Base-by-base conservation (phyloP, 257 asterid genomes). In the Lycium barbarum region DNA sequence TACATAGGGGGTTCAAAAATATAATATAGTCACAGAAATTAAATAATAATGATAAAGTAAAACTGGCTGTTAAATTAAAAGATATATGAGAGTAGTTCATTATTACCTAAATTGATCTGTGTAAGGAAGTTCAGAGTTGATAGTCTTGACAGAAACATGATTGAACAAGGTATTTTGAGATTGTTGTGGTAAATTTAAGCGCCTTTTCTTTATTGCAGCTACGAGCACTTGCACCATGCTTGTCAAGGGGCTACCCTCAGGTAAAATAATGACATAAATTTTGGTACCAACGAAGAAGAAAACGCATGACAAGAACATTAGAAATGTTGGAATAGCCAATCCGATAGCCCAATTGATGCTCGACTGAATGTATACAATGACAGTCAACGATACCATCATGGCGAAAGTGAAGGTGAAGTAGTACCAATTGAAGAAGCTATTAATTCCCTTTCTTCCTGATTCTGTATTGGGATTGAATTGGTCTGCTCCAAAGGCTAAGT, bases 351-450 rank as follows among this genome's bases (percentile, higher is more conserved):
- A 87, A 70, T 33, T 87, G 6, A 83, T 38, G 14, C 74, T 82
- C 5, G 88, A 82, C 68, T 85, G 90, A 1, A 87, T 82, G 61
- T 87, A 87, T 18, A 87, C 88, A 8, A 87, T 83, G 53, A 79
- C 47, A 7, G 90, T 87, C 20, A 85, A 47, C 2, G 90, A 87
- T 17, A 85, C 36, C 84, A 87, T 76, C 70, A 59, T 63, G 72
- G 88, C 84, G 35, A 87, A 85, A 38, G 88, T 87, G 45, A 82
- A 85, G 79, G 88, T 82, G 84, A 87, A 87, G 20, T 83, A 87
- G 76, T 87, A 87, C 90, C 90, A 87, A 85, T 87, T 87, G 68
- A 87, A 87, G 88, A 87, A 87, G 65, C 90, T 87, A 65, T 79
- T 85, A 67, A 80, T 67, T 59, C 88, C 90, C 15, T 63, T 87